Percentiles rank a stretch among this genome's conserved stretches.
Evolutionary conservation across 1,139 yeast species (phyloP).

Genomic region (Magnusiomyces sp.): DNA sequence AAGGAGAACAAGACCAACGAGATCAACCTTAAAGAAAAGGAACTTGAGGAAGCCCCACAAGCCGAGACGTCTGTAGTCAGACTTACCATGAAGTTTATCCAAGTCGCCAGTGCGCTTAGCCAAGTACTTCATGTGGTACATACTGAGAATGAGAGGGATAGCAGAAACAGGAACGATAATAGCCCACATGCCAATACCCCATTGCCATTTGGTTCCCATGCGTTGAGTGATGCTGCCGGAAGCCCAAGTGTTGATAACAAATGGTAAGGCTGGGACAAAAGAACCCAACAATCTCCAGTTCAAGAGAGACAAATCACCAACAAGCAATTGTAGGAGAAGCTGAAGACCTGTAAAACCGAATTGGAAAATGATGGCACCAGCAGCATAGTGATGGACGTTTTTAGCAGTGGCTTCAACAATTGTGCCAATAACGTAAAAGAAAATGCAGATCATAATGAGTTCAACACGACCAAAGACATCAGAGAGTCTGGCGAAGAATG

Average conservation of each 20-base stretch:
- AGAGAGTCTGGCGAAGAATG: slow-evolving; percentile 58
- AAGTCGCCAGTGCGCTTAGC: slow-evolving; percentile 49
- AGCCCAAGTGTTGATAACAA: slow-evolving; percentile 70
- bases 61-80: slow-evolving; percentile 27
- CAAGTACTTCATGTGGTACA: slow-evolving; percentile 46
- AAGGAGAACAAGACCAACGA: slow-evolving; percentile 44
- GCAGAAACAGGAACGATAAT: slow-evolving; percentile 59
- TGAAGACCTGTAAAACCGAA: slow-evolving; percentile 62
- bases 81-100: slow-evolving; percentile 27
- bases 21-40: slow-evolving; percentile 44
- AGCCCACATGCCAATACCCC: slow-evolving; percentile 77
- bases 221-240: slow-evolving; percentile 47
- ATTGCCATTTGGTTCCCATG: slow-evolving; percentile 46
- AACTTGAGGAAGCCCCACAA: slow-evolving; percentile 25
- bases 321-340: slow-evolving; percentile 46
- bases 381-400: slow-evolving; percentile 59
- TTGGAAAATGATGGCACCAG: slow-evolving; percentile 63
- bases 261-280: slow-evolving; percentile 60
- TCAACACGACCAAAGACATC: slow-evolving; percentile 66
- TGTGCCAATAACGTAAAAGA: slow-evolving; percentile 63
- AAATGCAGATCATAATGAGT: slow-evolving; percentile 43
- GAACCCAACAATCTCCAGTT: slow-evolving; percentile 63
- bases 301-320: slow-evolving; percentile 58
- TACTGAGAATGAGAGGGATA: slow-evolving; percentile 47
- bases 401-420: slow-evolving; percentile 60